Evolutionary conservation across 2,329 filamentous ascomycete genomes (phyloP).

Genomic region (Coniella vitis): DNA sequence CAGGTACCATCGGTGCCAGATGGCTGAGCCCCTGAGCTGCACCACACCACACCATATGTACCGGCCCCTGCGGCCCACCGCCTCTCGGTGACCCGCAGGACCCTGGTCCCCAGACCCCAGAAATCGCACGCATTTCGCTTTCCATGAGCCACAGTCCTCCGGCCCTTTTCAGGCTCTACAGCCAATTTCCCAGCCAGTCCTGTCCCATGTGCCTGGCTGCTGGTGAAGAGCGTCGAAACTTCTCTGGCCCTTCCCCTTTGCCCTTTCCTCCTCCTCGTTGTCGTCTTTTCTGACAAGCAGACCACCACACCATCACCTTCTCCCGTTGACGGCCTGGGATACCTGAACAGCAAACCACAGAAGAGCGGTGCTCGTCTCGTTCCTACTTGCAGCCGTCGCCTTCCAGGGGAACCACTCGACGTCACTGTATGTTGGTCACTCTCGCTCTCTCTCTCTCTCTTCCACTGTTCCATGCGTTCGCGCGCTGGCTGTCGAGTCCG

Average conservation of each 20-base stretch:
- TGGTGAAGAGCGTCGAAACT: too few species aligned
- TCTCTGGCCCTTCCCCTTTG: not conserved
- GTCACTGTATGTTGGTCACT: not conserved
- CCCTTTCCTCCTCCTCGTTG: not conserved
- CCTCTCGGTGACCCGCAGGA: not conserved
- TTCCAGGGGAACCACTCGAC: not conserved
- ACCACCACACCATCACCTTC: not conserved
- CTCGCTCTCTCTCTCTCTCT: not conserved
- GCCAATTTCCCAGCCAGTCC: not conserved
- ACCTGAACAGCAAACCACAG: slow-evolving; percentile 8
- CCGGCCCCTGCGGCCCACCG: not conserved
- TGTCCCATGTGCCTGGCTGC: not conserved
- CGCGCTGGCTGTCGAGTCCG: not conserved
- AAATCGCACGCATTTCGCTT: not conserved
- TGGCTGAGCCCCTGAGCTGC: too few species aligned
- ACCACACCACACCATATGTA: too few species aligned
- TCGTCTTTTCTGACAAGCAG: not conserved
- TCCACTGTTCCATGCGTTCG: not conserved
- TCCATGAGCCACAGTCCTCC: not conserved
- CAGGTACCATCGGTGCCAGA: too few species aligned
- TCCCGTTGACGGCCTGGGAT: slow-evolving; percentile 5
- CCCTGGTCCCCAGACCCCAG: not conserved
- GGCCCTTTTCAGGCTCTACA: not conserved
- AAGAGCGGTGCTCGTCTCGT: slow-evolving; percentile 4
- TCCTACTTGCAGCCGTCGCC: not conserved